Percentiles rank a stretch among this genome's conserved stretches.
phyloP scores from a whole-genome alignment of 306 rosid genomes.

The Malus orientalis region DNA sequence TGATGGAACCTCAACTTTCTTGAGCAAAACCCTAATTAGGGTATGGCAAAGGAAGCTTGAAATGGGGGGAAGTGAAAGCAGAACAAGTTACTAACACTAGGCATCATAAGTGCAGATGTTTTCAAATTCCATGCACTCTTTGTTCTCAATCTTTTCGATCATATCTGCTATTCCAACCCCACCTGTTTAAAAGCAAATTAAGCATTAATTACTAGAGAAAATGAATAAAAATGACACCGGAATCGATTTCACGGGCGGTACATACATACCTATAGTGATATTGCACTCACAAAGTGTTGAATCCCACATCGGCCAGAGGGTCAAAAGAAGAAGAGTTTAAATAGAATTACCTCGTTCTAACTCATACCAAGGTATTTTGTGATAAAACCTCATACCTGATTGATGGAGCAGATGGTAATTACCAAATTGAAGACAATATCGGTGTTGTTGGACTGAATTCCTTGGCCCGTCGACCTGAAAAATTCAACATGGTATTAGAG shows the following conservation, averaged over 20 bases:
- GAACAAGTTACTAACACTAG: neutral
- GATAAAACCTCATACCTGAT: no score
- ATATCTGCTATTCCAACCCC: slow-evolving; percentile 59
- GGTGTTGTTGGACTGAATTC: no score
- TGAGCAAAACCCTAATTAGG: neutral
- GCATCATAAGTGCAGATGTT: slow-evolving; percentile 40
- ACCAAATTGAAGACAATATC: no score
- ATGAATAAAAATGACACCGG: neutral
- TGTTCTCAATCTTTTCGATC: slow-evolving; percentile 35
- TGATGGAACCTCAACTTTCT: no score
- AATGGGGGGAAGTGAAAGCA: neutral
- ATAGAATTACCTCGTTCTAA: no score
- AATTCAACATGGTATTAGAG: no score
- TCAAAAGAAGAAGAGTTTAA: no score
- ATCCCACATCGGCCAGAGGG: no score
- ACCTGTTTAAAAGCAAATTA: slow-evolving; percentile 29
- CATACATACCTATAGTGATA: slow-evolving; percentile 38
- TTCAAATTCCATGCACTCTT: slow-evolving; percentile 74
- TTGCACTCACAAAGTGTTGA: slow-evolving; percentile 36
- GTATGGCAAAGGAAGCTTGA: neutral
- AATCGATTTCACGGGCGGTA: neutral
- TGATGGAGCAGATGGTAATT: accelerated
- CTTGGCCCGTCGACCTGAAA: no score
- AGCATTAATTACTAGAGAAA: neutral
- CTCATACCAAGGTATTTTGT: no score